Conservation (phyloP, 1,284 basidiomycete species). For the Cryptococcus deneoformans region DNA sequence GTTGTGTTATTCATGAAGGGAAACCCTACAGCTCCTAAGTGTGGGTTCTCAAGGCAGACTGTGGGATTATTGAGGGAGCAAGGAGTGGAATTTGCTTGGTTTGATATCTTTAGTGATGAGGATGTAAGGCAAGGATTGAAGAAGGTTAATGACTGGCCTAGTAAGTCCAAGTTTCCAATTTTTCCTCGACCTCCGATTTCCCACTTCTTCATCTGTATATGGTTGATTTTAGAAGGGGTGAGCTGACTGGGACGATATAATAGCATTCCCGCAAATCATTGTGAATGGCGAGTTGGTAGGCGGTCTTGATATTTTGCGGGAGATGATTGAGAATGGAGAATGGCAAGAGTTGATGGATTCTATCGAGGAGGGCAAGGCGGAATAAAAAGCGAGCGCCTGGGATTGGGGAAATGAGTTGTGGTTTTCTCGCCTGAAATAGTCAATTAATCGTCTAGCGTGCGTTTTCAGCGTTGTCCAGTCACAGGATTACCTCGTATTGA, state of each 20-base stretch:
- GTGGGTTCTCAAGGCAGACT: slow-evolving; percentile 74
- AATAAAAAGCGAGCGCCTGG: slow-evolving; percentile 4
- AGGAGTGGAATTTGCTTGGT: slow-evolving; percentile 64
- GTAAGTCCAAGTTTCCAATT: slow-evolving; percentile 12
- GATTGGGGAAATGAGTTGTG: not conserved
- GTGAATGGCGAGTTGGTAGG: slow-evolving; percentile 81
- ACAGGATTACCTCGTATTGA: too few species aligned
- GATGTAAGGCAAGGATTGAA: slow-evolving; percentile 60
- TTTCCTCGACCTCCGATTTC: not conserved
- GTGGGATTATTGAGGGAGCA: slow-evolving; percentile 63
- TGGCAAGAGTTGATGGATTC: slow-evolving; percentile 43
- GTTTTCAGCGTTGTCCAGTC: too few species aligned
- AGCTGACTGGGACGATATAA: slow-evolving; percentile 2
- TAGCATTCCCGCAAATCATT: slow-evolving; percentile 63
- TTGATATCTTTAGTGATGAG: slow-evolving; percentile 71
- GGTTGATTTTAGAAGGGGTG: not conserved
- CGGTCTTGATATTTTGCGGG: slow-evolving; percentile 63
- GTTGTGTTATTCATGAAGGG: slow-evolving; percentile 97
- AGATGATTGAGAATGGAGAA: slow-evolving; percentile 57
- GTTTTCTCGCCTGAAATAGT: too few species aligned
- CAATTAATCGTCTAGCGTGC: too few species aligned
- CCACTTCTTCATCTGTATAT: not conserved
- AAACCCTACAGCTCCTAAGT: slow-evolving; percentile 76
- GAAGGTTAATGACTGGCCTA: slow-evolving; percentile 52
- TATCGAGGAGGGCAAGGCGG: slow-evolving; percentile 12